These are phyloP conservation scores for Penicillium cosmopolitanum DNA, from an alignment of 495 filamentous ascomycete species.

Conservation along the genomic window DNA sequence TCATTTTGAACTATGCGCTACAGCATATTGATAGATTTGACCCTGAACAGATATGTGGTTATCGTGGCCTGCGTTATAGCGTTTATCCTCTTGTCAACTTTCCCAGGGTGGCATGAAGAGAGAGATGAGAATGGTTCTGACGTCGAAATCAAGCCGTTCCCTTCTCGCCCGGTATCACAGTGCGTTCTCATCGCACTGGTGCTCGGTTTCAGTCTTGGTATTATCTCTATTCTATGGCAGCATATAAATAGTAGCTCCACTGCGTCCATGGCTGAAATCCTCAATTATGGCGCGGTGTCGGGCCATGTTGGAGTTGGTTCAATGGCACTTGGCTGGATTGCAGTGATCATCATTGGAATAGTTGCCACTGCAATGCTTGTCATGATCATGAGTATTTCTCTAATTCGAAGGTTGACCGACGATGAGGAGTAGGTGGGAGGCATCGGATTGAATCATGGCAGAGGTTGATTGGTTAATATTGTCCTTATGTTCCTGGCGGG, in stretches of 20 bases:
- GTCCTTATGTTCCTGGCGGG: too few relatives aligned
- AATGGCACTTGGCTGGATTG: slow-evolving; percentile 23
- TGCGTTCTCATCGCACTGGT: not conserved
- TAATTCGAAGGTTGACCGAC: not conserved
- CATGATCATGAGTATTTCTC: slow-evolving; percentile 9
- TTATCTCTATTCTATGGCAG: slow-evolving; percentile 19
- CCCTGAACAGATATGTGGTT: slow-evolving; percentile 6
- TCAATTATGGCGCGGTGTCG: slow-evolving; percentile 18
- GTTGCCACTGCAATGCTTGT: not conserved
- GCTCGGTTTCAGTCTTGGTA: slow-evolving; percentile 5
- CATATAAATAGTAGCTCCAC: slow-evolving; percentile 21
- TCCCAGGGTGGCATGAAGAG: slow-evolving; percentile 15
- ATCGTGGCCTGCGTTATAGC: not conserved
- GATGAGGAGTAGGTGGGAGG: not conserved
- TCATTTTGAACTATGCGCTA: not conserved
- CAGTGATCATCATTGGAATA: slow-evolving; percentile 6
- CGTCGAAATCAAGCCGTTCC: slow-evolving; percentile 11
- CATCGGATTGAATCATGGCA: too few relatives aligned
- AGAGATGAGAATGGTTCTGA: not conserved
- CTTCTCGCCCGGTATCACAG: not conserved
- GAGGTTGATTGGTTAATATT: too few relatives aligned
- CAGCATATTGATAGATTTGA: not conserved
- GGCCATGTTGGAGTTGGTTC: slow-evolving; percentile 18
- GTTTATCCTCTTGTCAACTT: slow-evolving; percentile 11
- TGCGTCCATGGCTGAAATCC: slow-evolving; percentile 17